A percentile compares a stretch with the other conserved stretches of the same genome.
These are phyloP conservation scores for Protomyces pachydermus DNA, from an alignment of 1,139 yeast species.

Conservation along the genomic window DNA sequence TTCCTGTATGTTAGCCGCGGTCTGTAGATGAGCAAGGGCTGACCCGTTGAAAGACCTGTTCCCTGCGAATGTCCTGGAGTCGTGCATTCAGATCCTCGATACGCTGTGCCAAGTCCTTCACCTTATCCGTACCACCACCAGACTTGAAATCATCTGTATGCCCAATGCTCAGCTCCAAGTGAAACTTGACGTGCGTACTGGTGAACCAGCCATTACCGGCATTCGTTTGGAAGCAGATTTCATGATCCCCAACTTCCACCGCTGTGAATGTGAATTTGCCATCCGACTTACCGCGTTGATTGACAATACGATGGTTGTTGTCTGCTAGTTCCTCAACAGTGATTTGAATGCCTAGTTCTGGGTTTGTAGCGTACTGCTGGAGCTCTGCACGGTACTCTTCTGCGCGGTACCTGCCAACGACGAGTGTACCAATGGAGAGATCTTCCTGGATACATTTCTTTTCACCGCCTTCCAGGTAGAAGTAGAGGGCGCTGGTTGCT, in stretches of 20 bases:
- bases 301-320: slow-evolving; percentile 61
- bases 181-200: slow-evolving; percentile 37
- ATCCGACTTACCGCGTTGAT: slow-evolving; percentile 54
- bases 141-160: slow-evolving; percentile 50
- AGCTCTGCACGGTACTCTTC: slow-evolving; percentile 43
- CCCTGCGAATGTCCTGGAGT: slow-evolving; percentile 55
- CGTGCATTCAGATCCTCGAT: slow-evolving; percentile 53
- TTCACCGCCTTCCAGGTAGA: slow-evolving; percentile 54
- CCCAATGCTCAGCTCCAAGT: slow-evolving; percentile 50
- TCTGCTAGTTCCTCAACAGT: slow-evolving; percentile 63
- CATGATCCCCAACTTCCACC: slow-evolving; percentile 66
- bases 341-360: slow-evolving; percentile 42
- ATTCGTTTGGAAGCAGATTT: slow-evolving; percentile 54
- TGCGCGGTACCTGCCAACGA: slow-evolving; percentile 57
- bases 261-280: slow-evolving; percentile 69
- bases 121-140: slow-evolving; percentile 43
- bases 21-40: not conserved
- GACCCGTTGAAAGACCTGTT: slow-evolving; percentile 56
- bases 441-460: slow-evolving; percentile 65
- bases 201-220: slow-evolving; percentile 61
- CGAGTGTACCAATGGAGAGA: slow-evolving; percentile 53
- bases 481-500: slow-evolving; percentile 41
- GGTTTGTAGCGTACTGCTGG: slow-evolving; percentile 15
- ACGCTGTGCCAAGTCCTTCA: slow-evolving; percentile 49
- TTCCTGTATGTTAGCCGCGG: slow-evolving; percentile 37